phyloP scores from a whole-genome alignment of 805 yeast genomes.

The Schizosaccharomyces octosporus region DNA sequence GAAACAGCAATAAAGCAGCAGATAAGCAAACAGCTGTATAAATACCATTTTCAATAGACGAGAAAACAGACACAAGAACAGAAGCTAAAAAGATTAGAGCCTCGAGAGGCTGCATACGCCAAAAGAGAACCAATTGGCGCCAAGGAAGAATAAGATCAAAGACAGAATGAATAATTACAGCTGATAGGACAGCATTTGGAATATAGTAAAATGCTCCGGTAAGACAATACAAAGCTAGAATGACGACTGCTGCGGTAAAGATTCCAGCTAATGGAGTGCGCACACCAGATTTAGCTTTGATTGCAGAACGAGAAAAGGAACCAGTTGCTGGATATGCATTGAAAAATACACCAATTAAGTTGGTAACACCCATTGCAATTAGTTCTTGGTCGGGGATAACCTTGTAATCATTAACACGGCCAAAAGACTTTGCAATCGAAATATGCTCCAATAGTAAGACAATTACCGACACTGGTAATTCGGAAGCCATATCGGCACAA shows the following conservation, averaged over 20 bases:
- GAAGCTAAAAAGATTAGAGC: constrained; percentile 47
- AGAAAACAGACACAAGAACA: constrained; percentile 48
- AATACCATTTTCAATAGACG: constrained; percentile 67
- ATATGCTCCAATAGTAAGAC: constrained; percentile 73
- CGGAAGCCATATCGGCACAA: constrained; percentile 36
- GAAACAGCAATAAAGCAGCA: constrained; percentile 43
- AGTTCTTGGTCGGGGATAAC: constrained; percentile 83
- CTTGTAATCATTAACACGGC: constrained; percentile 74
- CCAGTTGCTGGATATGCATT: constrained; percentile 91
- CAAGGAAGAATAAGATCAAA: constrained; percentile 50
- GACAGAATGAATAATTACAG: constrained; percentile 83
- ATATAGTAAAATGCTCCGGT: constrained; percentile 69
- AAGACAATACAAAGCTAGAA: constrained; percentile 62
- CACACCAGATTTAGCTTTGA: constrained; percentile 86
- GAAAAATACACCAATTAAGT: constrained; percentile 76
- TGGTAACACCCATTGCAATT: constrained; percentile 78
- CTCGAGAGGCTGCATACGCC: constrained; percentile 53
- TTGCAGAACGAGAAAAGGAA: constrained; percentile 80
- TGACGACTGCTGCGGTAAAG: constrained; percentile 69
- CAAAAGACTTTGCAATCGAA: constrained; percentile 81
- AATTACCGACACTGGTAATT: constrained; percentile 66
- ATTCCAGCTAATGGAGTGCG: constrained; percentile 83
- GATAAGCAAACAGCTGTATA: constrained; percentile 79
- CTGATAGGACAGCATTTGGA: constrained; percentile 70
- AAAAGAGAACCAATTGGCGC: constrained; percentile 26